These are phyloP conservation scores for Orbilia oligospora DNA, from an alignment of 2,329 filamentous ascomycete genomes.

Conservation along the genomic window DNA sequence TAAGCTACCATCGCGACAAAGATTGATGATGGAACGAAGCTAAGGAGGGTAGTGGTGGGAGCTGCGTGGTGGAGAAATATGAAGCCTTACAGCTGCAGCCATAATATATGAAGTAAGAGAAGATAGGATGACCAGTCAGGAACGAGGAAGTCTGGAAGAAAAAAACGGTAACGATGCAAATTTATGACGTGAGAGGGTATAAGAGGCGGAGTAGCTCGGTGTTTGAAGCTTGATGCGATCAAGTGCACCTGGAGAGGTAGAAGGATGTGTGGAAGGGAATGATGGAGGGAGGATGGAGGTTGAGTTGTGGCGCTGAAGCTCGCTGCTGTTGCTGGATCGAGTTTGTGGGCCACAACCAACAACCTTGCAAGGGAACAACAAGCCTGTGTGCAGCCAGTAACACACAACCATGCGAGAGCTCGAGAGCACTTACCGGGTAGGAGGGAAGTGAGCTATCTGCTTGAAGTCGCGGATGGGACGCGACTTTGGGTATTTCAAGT, in stretches of 20 bases:
- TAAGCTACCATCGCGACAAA: constrained; percentile 2
- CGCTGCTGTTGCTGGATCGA: constrained; percentile 28
- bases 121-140: constrained; percentile 3
- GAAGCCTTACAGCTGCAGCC: constrained; percentile 49
- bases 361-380: constrained; percentile 26
- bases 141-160: neutral
- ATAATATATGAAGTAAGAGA: constrained; percentile 25
- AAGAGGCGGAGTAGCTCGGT: neutral
- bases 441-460: neutral
- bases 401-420: constrained; percentile 14
- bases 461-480: constrained; percentile 2
- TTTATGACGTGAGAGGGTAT: constrained; percentile 1
- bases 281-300: constrained; percentile 40
- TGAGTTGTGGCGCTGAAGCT: constrained; percentile 47
- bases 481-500: constrained; percentile 1
- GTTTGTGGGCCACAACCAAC: constrained; percentile 42
- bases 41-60: constrained; percentile 2
- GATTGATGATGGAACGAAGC: constrained; percentile 14
- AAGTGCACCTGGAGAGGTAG: constrained; percentile 27
- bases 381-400: constrained; percentile 4
- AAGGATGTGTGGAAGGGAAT: constrained; percentile 32
- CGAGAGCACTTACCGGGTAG: constrained; percentile 29
- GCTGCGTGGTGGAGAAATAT: constrained; percentile 4
- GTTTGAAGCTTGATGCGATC: constrained; percentile 40
- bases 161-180: neutral